Base-by-base conservation (phyloP, 2,329 filamentous ascomycete genomes). In the Lomentospora prolificans region DNA sequence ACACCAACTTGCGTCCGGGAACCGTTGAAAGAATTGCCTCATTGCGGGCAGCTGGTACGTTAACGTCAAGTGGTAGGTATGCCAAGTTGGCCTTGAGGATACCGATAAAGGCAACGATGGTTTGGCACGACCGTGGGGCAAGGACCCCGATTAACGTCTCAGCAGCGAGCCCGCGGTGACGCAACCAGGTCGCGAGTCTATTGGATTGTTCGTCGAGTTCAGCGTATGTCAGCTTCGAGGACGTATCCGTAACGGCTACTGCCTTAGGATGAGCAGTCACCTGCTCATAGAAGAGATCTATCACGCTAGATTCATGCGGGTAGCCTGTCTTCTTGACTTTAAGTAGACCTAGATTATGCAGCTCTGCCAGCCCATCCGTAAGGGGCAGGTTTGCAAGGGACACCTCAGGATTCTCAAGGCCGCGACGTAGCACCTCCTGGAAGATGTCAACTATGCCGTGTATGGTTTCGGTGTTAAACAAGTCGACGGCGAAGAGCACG, bases 41-140 rank as follows among this genome's bases (percentile, higher is more conserved):
- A 8, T 64, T 55, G 5, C 64, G 59, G 0, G 12, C 54, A 3
- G 9, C 24, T 17, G 64, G 63, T 4, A 28, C 44, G 5, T 61
- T 62, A 5, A 56, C 31, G 50, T 65, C 63, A 0, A 66, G 53
- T 0, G 64, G 64, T 3, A 66, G 44, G 48, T 66, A 66, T 1
- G 64, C 64, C 14, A 64, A 19, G 30, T 58, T 59, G 2, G 64
- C 62, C 39, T 64, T 65, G 5, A 66, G 51, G 46, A 65, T 60
- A 10, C 63, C 63, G 0, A 64, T 14, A 12, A 66, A 61, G 1
- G 62, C 59, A 10, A 59, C 50, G 6, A 64, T 55, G 0, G 64
- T 60, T 24, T 63, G 44, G n/a, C 65, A 67, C 0, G 63, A 65
- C 0, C 64, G 55, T 1, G 19, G 19, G 1, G 63, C 58, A 2